Conservation (phyloP, 768 basidiomycete species). For the Pholiota conissans region DNA sequence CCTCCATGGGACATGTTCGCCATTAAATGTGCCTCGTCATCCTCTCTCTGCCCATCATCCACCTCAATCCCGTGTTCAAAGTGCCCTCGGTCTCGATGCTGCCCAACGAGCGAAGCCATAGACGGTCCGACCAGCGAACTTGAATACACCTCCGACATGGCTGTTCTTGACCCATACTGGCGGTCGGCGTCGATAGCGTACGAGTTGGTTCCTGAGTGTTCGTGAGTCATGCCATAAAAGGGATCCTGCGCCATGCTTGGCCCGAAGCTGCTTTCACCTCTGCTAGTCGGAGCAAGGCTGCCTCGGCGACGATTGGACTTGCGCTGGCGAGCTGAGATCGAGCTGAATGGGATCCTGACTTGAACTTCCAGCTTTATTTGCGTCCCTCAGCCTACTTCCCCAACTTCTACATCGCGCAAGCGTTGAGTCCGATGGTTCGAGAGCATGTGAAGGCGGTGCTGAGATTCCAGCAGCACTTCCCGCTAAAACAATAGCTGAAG, state of each 20-base stretch:
- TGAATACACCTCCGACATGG: slow-evolving; percentile 34
- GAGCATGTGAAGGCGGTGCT: slow-evolving; percentile 55
- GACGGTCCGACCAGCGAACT: slow-evolving; percentile 49
- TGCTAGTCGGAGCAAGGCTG: slow-evolving; percentile 17
- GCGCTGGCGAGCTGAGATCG: slow-evolving; percentile 21
- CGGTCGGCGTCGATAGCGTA: slow-evolving; percentile 30
- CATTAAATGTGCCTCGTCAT: slow-evolving; percentile 61
- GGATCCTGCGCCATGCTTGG: slow-evolving; percentile 32
- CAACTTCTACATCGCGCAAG: slow-evolving; percentile 62
- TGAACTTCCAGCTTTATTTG: slow-evolving; percentile 6
- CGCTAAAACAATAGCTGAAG: slow-evolving; percentile 58
- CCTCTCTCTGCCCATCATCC: slow-evolving; percentile 48
- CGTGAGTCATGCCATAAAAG: slow-evolving; percentile 44
- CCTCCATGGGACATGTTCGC: slow-evolving; percentile 42
- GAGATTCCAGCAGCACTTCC: slow-evolving; percentile 27
- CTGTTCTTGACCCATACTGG: slow-evolving; percentile 32
- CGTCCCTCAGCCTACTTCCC: slow-evolving; percentile 37
- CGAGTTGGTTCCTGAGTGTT: slow-evolving; percentile 28
- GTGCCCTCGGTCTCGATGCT: slow-evolving; percentile 30
- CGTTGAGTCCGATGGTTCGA: slow-evolving; percentile 51
- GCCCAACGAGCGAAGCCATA: slow-evolving; percentile 48
- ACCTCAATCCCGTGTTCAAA: slow-evolving; percentile 24
- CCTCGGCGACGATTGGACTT: slow-evolving; percentile 18
- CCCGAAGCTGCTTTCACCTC: neutral
- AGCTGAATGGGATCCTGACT: slow-evolving; percentile 50